A percentile compares a stretch with the other conserved stretches of the same genome.
phyloP scores from a whole-genome alignment of 495 filamentous ascomycete genomes.

The Penicillium verhagenii region DNA sequence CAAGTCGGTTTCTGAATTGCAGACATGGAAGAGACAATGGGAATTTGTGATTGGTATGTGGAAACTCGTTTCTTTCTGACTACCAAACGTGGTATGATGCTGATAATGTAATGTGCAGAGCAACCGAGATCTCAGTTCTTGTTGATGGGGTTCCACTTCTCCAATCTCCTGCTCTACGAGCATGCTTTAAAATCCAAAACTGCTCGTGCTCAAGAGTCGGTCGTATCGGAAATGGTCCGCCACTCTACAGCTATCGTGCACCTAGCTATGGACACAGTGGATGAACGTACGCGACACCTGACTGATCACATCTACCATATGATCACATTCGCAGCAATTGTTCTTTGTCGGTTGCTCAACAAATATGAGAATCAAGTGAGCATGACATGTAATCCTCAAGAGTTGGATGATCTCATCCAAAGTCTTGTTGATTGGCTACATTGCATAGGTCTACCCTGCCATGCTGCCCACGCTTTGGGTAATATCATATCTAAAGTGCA shows the following conservation, averaged over 20 bases:
- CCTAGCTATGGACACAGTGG: constrained; percentile 47
- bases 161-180: constrained; percentile 42
- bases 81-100: neutral
- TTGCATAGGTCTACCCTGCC: constrained; percentile 43
- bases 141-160: constrained; percentile 49
- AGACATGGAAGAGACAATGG: constrained; percentile 43
- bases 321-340: constrained; percentile 46
- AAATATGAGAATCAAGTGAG: constrained; percentile 35
- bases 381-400: constrained; percentile 23
- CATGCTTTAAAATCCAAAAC: constrained; percentile 38
- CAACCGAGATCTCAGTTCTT: constrained; percentile 50
- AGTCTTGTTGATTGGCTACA: constrained; percentile 42
- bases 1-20: constrained; percentile 31
- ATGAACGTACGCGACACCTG: constrained; percentile 44
- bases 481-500: constrained; percentile 35
- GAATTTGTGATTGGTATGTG: constrained; percentile 37
- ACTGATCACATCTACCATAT: constrained; percentile 52
- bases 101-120: constrained; percentile 18
- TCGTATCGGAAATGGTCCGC: constrained; percentile 43
- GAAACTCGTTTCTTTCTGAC: neutral
- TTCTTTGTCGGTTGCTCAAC: constrained; percentile 38
- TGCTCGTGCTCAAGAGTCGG: constrained; percentile 33
- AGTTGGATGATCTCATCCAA: constrained; percentile 33
- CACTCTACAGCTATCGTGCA: constrained; percentile 41
- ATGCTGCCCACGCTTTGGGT: constrained; percentile 44